A percentile compares a stretch with the other conserved stretches of the same genome.
Conservation (phyloP, 2,329 filamentous ascomycete species). For the Colletotrichum filicis region DNA sequence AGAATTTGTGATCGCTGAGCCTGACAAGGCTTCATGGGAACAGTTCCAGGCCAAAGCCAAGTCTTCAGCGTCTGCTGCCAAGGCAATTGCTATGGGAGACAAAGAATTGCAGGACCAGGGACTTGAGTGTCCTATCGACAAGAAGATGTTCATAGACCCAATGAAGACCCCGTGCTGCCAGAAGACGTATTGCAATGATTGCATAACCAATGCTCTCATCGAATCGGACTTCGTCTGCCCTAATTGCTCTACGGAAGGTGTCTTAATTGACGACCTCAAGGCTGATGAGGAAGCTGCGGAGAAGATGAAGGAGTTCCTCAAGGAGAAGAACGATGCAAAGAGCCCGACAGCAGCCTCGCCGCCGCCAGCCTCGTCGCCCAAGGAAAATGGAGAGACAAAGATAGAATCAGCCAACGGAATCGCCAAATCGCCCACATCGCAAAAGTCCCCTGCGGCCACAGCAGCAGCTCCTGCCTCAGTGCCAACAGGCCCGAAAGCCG, state of each 20-base stretch:
- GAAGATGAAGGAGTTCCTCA: conserved; percentile 81
- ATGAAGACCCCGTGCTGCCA: conserved; percentile 99
- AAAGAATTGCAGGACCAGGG: conserved; percentile 90
- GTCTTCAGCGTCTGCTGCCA: conserved; percentile 83
- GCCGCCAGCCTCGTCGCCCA: conserved; percentile 43
- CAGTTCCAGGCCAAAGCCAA: conserved; percentile 96
- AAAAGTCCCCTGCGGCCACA: conserved; percentile 43
- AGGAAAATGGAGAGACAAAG: conserved; percentile 35
- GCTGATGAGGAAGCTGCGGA: conserved; percentile 81
- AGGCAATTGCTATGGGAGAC: conserved; percentile 79
- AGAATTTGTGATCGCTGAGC: conserved; percentile 95
- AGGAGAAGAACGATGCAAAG: conserved; percentile 67
- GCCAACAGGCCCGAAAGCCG: conserved; percentile 41
- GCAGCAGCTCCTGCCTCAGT: conserved; percentile 21
- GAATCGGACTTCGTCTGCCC: conserved; percentile 98
- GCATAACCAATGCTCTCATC: conserved; percentile 98
- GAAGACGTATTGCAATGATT: conserved; percentile 99
- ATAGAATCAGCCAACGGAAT: conserved; percentile 29
- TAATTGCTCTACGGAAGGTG: conserved; percentile 88
- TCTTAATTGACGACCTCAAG: conserved; percentile 91
- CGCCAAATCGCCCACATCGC: conserved; percentile 41
- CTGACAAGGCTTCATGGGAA: conserved; percentile 96
- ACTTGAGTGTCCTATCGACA: conserved; percentile 94
- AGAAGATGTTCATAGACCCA: conserved; percentile 97
- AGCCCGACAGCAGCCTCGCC: conserved; percentile 53